Evolutionary conservation across 805 yeast genomes (phyloP).

Genomic region (Candida palmyrensis): DNA sequence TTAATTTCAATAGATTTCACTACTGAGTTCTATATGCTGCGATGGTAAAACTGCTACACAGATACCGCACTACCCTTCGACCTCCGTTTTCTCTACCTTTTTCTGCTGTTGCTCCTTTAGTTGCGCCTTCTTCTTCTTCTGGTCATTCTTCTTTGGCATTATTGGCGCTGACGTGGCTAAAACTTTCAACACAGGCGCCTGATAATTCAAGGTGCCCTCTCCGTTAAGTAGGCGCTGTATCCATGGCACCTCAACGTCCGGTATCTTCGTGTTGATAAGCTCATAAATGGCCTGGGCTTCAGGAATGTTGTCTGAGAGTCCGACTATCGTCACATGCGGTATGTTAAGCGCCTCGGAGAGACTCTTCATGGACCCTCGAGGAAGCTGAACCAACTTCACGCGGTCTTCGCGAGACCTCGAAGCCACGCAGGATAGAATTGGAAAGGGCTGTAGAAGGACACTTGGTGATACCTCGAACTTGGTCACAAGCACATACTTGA

Average conservation of each 20-base stretch:
- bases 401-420: slow-evolving; percentile 18
- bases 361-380: slow-evolving; percentile 34
- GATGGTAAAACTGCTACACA: no score
- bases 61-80: no score
- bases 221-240: slow-evolving; percentile 24
- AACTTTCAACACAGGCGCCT: slow-evolving; percentile 36
- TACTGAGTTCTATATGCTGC: no score
- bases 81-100: no score
- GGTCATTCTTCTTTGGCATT: slow-evolving; percentile 15
- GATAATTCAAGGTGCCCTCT: slow-evolving; percentile 11
- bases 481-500: slow-evolving; percentile 53
- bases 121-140: slow-evolving; percentile 12
- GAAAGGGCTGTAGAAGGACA: slow-evolving; percentile 52
- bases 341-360: slow-evolving; percentile 26
- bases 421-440: slow-evolving; percentile 48
- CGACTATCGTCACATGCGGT: slow-evolving; percentile 27
- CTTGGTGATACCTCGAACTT: slow-evolving; percentile 49
- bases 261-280: slow-evolving; percentile 23
- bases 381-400: slow-evolving; percentile 60
- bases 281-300: slow-evolving; percentile 26
- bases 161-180: slow-evolving; percentile 45
- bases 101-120: slow-evolving; percentile 1
- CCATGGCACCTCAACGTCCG: slow-evolving; percentile 43
- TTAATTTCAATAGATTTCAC: no score
- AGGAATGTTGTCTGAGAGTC: slow-evolving; percentile 21